phyloP scores from a whole-genome alignment of 208 protist species.

The Leishmania martiniquensis region DNA sequence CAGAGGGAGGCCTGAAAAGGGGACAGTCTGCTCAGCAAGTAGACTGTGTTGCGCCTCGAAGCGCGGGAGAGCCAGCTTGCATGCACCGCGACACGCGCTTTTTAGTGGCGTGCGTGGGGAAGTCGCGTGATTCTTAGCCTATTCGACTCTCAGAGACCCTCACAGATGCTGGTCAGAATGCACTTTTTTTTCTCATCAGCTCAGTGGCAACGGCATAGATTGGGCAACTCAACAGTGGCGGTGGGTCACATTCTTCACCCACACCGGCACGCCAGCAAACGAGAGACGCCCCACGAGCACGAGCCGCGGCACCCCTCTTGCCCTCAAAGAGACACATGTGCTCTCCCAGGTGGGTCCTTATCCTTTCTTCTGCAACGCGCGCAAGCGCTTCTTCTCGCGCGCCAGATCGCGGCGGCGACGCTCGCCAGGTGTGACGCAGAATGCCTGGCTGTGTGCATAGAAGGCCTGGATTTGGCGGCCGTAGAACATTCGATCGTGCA shows the following conservation, averaged over 20 bases:
- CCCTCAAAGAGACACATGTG: not conserved
- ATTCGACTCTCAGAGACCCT: not conserved
- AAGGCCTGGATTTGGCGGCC: constrained; percentile 75
- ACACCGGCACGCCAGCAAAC: not conserved
- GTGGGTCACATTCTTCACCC: not conserved
- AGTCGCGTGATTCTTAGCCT: not conserved
- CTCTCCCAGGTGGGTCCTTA: not conserved
- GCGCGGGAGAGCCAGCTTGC: not conserved
- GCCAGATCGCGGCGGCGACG: constrained; percentile 59
- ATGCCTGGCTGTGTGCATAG: constrained; percentile 75
- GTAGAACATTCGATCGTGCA: constrained; percentile 80
- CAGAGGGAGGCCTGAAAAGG: not conserved
- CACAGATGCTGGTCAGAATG: not conserved
- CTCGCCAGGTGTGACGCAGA: constrained; percentile 71
- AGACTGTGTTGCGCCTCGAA: not conserved
- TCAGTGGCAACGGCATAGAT: not conserved
- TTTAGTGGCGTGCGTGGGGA: not conserved
- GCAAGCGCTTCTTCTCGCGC: constrained; percentile 34
- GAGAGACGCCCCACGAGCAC: not conserved
- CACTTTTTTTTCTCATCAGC: not conserved
- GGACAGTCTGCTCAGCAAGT: not conserved
- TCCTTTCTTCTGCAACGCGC: constrained; percentile 21
- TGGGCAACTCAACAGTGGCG: not conserved
- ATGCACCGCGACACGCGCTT: not conserved
- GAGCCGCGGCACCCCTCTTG: not conserved